Base-by-base conservation (phyloP, 1,284 basidiomycete species). In the Afroboletus lepidellus region DNA sequence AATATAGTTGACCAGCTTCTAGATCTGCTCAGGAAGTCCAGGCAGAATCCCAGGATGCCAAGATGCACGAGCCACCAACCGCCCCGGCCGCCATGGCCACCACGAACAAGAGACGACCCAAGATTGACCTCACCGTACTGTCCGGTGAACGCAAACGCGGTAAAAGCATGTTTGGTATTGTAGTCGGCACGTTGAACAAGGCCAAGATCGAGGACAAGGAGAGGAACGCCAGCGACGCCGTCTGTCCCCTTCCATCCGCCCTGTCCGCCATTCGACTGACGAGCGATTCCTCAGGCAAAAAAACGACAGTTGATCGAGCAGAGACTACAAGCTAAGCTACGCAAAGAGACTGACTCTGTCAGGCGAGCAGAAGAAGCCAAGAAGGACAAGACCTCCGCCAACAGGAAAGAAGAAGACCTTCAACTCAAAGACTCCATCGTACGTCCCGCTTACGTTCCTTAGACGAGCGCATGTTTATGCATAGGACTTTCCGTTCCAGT, bases 201-300 rank as follows among this genome's bases (percentile, higher is more conserved):
- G 87, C 87, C 60, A 89, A 88, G 74, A 84, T 79, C 60, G 87
- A 90, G 75, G 88, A 89, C 67, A 84, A 86, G 66, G 82, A 87
- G 74, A 75, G 88, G 52, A 87, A 79, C 67, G 82, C 84, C 32
- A 88, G 86, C 69, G 87, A 90, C 60, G 87, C 88, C 60, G 87
- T 90, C 57, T 55, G 85, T 46, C 34, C 41, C 43, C 37, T 27
- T 25, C 38, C 36, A 30, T 47, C 32, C 7, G 13, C 27, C n/a
- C 11, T 37, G 12, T 20, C 30, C 36, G 13, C 29, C 51, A 18
- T 37, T 24, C 13, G 15, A 53, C 52, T 57, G 39, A 58, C 43
- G 41, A 46, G 30, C 24, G 3, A 7, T 21, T 32, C 15, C 16
- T 25, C 60, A 90, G 87, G 88, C 87, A 2, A 89, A 86, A 74